phyloP scores from a whole-genome alignment of 768 basidiomycete genomes.

The Psilocybe azurescens region DNA sequence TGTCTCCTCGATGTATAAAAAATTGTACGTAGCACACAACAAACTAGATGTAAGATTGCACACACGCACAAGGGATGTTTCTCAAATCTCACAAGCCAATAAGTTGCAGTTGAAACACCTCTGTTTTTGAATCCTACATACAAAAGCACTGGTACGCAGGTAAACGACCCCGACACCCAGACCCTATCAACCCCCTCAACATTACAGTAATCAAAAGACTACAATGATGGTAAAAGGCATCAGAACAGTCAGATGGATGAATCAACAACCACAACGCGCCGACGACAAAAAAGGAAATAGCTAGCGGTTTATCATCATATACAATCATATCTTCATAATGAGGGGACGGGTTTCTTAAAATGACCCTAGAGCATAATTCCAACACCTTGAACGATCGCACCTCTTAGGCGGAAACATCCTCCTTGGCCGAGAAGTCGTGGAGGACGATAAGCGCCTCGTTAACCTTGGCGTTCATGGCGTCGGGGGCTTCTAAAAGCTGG shows the following conservation, averaged over 20 bases:
- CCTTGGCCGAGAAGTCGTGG: constrained; percentile 72
- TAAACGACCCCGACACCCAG: constrained; percentile 56
- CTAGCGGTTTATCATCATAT: constrained; percentile 23
- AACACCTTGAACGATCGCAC: constrained; percentile 4
- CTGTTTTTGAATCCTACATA: constrained; percentile 45
- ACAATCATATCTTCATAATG: constrained; percentile 40
- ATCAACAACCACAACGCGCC: constrained; percentile 41
- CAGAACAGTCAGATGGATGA: constrained; percentile 34
- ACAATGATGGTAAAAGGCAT: constrained; percentile 32
- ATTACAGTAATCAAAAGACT: constrained; percentile 16
- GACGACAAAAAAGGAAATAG: constrained; percentile 33
- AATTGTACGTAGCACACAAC: neutral
- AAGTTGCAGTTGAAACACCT: constrained; percentile 57
- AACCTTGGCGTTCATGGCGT: constrained; percentile 89
- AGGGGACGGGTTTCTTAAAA: constrained; percentile 52
- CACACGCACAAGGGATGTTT: constrained; percentile 3
- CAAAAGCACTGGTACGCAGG: constrained; percentile 49
- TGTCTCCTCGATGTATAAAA: constrained; percentile 4
- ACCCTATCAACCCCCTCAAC: constrained; percentile 32
- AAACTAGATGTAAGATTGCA: constrained; percentile 6
- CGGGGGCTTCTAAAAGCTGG: constrained; percentile 81
- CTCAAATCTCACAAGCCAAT: constrained; percentile 10
- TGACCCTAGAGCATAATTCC: constrained; percentile 37
- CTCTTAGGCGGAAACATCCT: constrained; percentile 27
- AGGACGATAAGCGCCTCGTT: constrained; percentile 90